phyloP scores from a whole-genome alignment of 805 yeast genomes.

The Candida pini region DNA sequence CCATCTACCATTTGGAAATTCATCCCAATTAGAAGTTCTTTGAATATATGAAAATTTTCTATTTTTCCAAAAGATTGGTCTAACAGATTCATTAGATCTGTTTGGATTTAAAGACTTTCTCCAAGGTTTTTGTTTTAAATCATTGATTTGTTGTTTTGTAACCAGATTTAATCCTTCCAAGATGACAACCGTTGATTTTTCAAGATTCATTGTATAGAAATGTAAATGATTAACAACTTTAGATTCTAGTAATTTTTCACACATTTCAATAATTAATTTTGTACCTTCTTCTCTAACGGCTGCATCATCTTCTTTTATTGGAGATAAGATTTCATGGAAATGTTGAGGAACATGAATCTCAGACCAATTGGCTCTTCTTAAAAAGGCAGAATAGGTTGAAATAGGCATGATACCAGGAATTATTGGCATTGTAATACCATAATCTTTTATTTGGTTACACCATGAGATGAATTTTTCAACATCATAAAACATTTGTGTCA shows the following conservation, averaged over 20 bases:
- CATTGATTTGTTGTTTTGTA: constrained; percentile 21
- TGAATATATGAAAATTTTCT: constrained; percentile 85
- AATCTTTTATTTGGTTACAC: constrained; percentile 65
- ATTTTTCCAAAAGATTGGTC: constrained; percentile 96
- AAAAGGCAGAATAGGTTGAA: constrained; percentile 86
- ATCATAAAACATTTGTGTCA: constrained; percentile 97
- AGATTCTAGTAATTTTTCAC: constrained; percentile 61
- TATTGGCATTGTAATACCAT: constrained; percentile 78
- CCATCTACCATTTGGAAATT: constrained; percentile 98
- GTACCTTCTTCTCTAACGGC: constrained; percentile 84
- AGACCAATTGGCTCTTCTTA: constrained; percentile 94
- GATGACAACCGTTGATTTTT: constrained; percentile 83
- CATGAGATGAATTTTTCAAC: constrained; percentile 78
- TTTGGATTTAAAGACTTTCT: constrained; percentile 80
- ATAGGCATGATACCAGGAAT: constrained; percentile 99
- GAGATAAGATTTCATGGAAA: constrained; percentile 65
- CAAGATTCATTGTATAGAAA: constrained; percentile 96
- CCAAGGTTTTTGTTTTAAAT: constrained; percentile 63
- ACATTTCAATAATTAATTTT: constrained; percentile 77
- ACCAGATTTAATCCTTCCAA: constrained; percentile 64
- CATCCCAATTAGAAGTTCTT: constrained; percentile 94
- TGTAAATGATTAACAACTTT: constrained; percentile 82
- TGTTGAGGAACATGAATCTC: constrained; percentile 72
- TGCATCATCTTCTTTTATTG: constrained; percentile 85
- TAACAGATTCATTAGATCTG: constrained; percentile 72